Base-by-base conservation (phyloP, 1,284 basidiomycete genomes). In the Peniophora sp. region DNA sequence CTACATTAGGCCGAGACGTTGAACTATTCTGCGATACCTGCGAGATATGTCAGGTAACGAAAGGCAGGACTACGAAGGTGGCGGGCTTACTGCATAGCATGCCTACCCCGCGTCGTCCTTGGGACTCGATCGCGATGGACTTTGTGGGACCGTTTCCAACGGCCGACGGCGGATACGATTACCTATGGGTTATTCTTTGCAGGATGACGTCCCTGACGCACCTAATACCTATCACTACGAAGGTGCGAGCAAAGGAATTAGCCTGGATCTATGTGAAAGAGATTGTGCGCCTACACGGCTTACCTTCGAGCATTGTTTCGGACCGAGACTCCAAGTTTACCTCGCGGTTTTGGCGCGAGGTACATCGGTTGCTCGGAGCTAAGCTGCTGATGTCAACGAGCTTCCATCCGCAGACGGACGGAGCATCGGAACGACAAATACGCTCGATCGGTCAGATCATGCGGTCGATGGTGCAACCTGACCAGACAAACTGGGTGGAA, bases 291-390 rank as follows among this genome's bases (percentile, higher is more conserved):
- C 59, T 69, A 12, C 68, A 76, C 52, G 72, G 75, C 0, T 47
- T 75, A 1, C 74, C 69, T 0, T 52, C 56, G 5, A 51, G 53
- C 0, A 73, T 80, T 24, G 57, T 76, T 3, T 68, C 65, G 20
- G 68, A 77, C 52, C 58, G 69, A 3, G 72, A 77, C 51, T 55
- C 62, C 0, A 55, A 69, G 10, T 78, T 77, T 54, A 71, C 69
- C 6, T 53, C 54, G 3, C 27, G 35, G 16, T 61, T 61, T 35
- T 61, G 59, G 59, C 39, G 36, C 9, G 53, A 54, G 23, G 23
- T 60, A 0, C 54, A 57, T 36, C 20, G 49, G 1, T 22, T 61
- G 2, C 51, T 58, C 1, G 59, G 61, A 2, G 41, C 50, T 0
- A 54, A 59, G 24, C 51, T 56, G 0, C 48, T 50, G 8, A 55